phyloP scores from a whole-genome alignment of 176 grass and related monocot genomes.

The Ensete ventricosum region DNA sequence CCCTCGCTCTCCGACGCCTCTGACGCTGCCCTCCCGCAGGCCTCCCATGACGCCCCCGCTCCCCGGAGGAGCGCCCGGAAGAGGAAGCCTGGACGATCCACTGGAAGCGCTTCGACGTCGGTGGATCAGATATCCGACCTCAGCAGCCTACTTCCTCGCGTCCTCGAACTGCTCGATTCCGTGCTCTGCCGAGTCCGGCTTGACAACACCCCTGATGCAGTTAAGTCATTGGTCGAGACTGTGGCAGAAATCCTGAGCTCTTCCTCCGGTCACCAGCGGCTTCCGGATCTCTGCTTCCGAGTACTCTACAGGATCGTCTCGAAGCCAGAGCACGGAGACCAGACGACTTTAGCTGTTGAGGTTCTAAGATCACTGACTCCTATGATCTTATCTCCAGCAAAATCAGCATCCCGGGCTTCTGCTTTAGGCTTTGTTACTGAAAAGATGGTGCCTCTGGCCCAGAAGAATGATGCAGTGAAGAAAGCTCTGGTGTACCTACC shows the following conservation, averaged over 20 bases:
- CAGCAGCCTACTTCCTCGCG: slow-evolving; percentile 26
- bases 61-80: slow-evolving; percentile 9
- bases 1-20: neutral
- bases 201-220: slow-evolving; percentile 38
- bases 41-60: neutral
- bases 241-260: slow-evolving; percentile 28
- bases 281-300: slow-evolving; percentile 35
- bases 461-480: slow-evolving; percentile 46
- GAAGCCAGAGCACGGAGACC: slow-evolving; percentile 34
- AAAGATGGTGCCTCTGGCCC: slow-evolving; percentile 51
- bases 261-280: slow-evolving; percentile 5
- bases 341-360: slow-evolving; percentile 35
- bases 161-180: slow-evolving; percentile 39
- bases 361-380: slow-evolving; percentile 42
- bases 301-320: slow-evolving; percentile 44
- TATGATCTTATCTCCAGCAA: slow-evolving; percentile 31
- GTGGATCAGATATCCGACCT: neutral
- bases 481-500: slow-evolving; percentile 56
- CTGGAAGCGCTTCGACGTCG: neutral
- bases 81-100: neutral
- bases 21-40: neutral
- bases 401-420: slow-evolving; percentile 24
- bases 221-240: slow-evolving; percentile 57
- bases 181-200: slow-evolving; percentile 53
- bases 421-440: slow-evolving; percentile 52